Evolutionary conservation across 345 rosid species (phyloP), one percentile per base, ranked within the genome.

Genomic region (Linum tenue): DNA sequence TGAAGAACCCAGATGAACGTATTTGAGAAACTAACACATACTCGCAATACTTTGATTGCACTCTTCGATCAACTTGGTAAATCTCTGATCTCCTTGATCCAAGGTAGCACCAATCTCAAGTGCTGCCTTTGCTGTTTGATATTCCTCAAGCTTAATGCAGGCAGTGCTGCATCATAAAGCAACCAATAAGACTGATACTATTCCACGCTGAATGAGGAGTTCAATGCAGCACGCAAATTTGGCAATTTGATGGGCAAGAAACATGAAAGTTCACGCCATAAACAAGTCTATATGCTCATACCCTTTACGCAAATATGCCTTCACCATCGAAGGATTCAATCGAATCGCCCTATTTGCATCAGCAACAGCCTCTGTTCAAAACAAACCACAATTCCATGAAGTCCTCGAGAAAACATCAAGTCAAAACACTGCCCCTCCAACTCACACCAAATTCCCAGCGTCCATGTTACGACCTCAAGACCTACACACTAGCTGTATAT

Each of bases 301-400:
- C 99, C 83, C 99, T 65, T 91, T 95, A 41, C 97, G 86, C 65
- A 85, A 66, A 75, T 89, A 91, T 5, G 96, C 91, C 80, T 85
- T 95, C 16, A 88, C 60, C 87, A 86, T 59, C 5, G 82, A 67
- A 5, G 84, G 72, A 44, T 87, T 91, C 90, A 91, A 77, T 76
- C 80, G 84, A 62, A 91, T 82, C 38, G 99, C 94, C 78, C 72
- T 80, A 67, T 68, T 84, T 0, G 97, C 86, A 80, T 91, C 99
- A 56, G 86, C 84, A 60, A 91, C 91, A 15, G 94, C 95, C 78
- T 86, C 99, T 95, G 82, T 76, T 75, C 72, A 71, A 56, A 4
- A 41, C 35, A 44, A 44, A 44, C 51, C 51, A 7, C 51, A 44
- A 44, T 44, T 44, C 51, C 31, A 22, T 22, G 31, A 22, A 22